Conservation (phyloP, 768 basidiomycete species). For the Chlorophyllum brunneum region DNA sequence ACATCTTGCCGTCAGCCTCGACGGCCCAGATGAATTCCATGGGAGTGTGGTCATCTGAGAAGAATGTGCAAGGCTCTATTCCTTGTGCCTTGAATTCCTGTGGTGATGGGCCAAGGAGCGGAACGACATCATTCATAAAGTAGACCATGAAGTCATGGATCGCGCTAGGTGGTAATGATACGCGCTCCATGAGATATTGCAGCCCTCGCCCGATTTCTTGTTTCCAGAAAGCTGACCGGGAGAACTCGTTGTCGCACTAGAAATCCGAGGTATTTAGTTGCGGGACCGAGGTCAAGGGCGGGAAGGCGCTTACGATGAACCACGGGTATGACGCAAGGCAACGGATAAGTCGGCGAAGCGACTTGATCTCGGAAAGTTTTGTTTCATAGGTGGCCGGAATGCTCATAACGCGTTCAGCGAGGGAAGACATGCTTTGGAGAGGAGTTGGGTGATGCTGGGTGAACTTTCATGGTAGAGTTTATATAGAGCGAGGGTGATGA, state of each 20-base stretch:
- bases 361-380: not conserved
- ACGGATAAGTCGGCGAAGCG: conserved; percentile 1
- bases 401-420: conserved; percentile 1
- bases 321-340: conserved; percentile 2
- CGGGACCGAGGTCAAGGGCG: not conserved
- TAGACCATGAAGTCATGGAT: conserved; percentile 8
- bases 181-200: conserved; percentile 10
- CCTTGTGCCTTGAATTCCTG: conserved; percentile 5
- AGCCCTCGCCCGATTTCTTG: conserved; percentile 9
- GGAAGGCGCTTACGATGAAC: not conserved
- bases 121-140: conserved; percentile 10
- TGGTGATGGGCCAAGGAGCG: conserved; percentile 15
- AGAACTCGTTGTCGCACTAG: not conserved
- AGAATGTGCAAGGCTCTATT: conserved; percentile 12
- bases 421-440: conserved; percentile 8
- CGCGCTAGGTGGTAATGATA: conserved; percentile 1
- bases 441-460: not conserved
- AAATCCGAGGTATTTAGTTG: not conserved
- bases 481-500: conserved; percentile 8
- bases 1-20: conserved; percentile 15
- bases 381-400: conserved; percentile 1
- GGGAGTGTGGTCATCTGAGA: conserved; percentile 17
- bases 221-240: conserved; percentile 10
- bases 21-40: conserved; percentile 17
- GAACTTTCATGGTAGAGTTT: not conserved